phyloP scores from a whole-genome alignment of 1,284 basidiomycete species.

The Farysia itapuensis region DNA sequence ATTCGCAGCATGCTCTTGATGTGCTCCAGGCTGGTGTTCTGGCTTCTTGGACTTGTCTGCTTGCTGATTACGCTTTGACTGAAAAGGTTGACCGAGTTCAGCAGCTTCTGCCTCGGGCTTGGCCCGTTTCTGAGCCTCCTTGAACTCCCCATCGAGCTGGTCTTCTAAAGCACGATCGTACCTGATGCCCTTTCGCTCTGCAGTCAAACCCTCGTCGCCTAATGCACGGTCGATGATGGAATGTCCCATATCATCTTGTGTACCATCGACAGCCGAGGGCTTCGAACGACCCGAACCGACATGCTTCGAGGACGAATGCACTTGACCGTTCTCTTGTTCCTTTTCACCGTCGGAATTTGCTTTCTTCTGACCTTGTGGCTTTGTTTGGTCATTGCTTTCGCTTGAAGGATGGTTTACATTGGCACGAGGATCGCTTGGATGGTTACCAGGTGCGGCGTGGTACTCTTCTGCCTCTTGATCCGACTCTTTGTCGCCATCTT shows the following conservation, averaged over 20 bases:
- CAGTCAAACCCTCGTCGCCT: constrained; percentile 26
- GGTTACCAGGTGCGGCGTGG: constrained; percentile 30
- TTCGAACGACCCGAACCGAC: not conserved
- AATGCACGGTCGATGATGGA: constrained; percentile 31
- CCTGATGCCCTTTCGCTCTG: constrained; percentile 23
- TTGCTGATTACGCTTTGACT: constrained; percentile 18
- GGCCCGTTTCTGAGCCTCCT: constrained; percentile 11
- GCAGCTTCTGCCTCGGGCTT: constrained; percentile 18
- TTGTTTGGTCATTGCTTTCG: not conserved
- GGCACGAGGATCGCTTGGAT: constrained; percentile 31
- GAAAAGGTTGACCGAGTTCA: constrained; percentile 20
- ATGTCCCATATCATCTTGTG: constrained; percentile 24
- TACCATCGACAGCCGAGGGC: constrained; percentile 3
- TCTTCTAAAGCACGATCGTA: constrained; percentile 28
- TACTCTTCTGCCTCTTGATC: constrained; percentile 1
- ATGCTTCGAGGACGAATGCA: not conserved
- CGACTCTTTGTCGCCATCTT: not conserved
- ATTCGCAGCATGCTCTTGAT: constrained; percentile 24
- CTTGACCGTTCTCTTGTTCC: not conserved
- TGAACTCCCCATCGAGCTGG: constrained; percentile 29
- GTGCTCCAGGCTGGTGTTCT: constrained; percentile 5
- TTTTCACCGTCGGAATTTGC: not conserved
- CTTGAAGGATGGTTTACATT: constrained; percentile 28
- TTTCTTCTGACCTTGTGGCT: not conserved
- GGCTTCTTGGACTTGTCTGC: constrained; percentile 1